Conservation (phyloP, 1,284 basidiomycete species). For the Jaminaea rosea region DNA sequence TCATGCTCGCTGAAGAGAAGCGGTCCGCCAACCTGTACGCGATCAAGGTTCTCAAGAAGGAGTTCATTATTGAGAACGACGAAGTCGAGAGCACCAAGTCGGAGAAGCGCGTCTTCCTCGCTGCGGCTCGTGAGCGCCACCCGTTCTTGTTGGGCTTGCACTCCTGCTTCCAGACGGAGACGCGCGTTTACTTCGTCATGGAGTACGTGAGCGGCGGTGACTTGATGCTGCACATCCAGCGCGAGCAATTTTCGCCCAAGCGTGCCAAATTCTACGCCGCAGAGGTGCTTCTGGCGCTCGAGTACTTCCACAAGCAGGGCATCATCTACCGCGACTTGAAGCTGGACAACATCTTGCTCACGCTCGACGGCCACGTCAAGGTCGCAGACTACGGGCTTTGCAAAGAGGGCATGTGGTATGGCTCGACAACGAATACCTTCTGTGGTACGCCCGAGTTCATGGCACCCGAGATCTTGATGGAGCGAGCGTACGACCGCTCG, state of each 20-base stretch:
- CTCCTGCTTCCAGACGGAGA: slow-evolving; percentile 99
- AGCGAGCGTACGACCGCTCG: slow-evolving; percentile 93
- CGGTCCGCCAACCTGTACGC: slow-evolving; percentile 77
- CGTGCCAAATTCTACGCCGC: slow-evolving; percentile 96
- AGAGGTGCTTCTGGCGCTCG: slow-evolving; percentile 90
- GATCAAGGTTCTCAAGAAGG: slow-evolving; percentile 99
- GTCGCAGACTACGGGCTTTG: slow-evolving; percentile 98
- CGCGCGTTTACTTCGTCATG: slow-evolving; percentile 80
- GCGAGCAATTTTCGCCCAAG: slow-evolving; percentile 68
- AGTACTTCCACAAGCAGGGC: slow-evolving; percentile 96
- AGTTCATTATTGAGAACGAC: slow-evolving; percentile 99
- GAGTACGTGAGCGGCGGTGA: slow-evolving; percentile 67
- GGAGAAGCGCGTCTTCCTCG: slow-evolving; percentile 94
- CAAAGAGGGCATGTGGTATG: slow-evolving; percentile 98
- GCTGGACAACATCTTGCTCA: slow-evolving; percentile 94
- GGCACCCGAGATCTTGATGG: slow-evolving; percentile 97
- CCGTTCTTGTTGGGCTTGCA: slow-evolving; percentile 94
- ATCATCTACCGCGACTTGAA: slow-evolving; percentile 85
- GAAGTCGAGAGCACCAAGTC: slow-evolving; percentile 99
- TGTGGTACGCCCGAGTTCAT: slow-evolving; percentile 99
- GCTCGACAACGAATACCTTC: slow-evolving; percentile 95
- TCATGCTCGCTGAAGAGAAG: slow-evolving; percentile 99
- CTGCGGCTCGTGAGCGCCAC: slow-evolving; percentile 89
- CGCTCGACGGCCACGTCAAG: slow-evolving; percentile 94
- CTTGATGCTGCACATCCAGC: slow-evolving; percentile 72